A percentile compares a stretch with the other conserved stretches of the same genome.
Evolutionary conservation across 352 stramenopile species (phyloP).

Genomic region (Sclerospora graminicola): DNA sequence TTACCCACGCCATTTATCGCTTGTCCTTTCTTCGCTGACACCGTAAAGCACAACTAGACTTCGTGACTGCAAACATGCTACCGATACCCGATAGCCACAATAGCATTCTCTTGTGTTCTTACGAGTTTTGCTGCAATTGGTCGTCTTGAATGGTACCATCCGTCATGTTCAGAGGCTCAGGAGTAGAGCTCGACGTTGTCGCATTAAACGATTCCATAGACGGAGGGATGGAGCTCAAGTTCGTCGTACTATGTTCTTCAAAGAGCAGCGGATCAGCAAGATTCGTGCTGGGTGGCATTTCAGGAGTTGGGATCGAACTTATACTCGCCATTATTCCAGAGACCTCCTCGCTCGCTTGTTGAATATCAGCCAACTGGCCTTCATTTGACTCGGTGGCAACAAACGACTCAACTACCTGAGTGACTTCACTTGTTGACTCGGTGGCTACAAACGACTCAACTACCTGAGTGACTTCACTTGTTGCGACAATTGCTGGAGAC

Average conservation of each 20-base stretch:
- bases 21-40: neutral
- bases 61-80: no score
- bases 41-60: slow-evolving; percentile 4
- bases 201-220: neutral
- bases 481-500: slow-evolving; percentile 11
- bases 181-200: neutral
- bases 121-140: slow-evolving; percentile 8
- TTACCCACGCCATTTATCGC: slow-evolving; percentile 1
- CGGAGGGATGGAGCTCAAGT: neutral
- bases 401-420: slow-evolving; percentile 1
- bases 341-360: slow-evolving; percentile 15
- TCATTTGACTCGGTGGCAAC: slow-evolving; percentile 4
- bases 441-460: slow-evolving; percentile 5
- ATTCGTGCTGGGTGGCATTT: slow-evolving; percentile 3
- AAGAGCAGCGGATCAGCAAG: neutral
- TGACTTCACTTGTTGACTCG: slow-evolving; percentile 7
- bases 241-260: neutral
- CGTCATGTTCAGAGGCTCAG: slow-evolving; percentile 7
- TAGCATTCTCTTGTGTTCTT: no score
- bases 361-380: slow-evolving; percentile 11
- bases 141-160: slow-evolving; percentile 19
- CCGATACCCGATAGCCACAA: no score
- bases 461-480: slow-evolving; percentile 5
- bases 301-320: slow-evolving; percentile 2
- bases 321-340: slow-evolving; percentile 21